Base-by-base conservation (phyloP, 139 green algal genomes). In the Monoraphidium neglectum region DNA sequence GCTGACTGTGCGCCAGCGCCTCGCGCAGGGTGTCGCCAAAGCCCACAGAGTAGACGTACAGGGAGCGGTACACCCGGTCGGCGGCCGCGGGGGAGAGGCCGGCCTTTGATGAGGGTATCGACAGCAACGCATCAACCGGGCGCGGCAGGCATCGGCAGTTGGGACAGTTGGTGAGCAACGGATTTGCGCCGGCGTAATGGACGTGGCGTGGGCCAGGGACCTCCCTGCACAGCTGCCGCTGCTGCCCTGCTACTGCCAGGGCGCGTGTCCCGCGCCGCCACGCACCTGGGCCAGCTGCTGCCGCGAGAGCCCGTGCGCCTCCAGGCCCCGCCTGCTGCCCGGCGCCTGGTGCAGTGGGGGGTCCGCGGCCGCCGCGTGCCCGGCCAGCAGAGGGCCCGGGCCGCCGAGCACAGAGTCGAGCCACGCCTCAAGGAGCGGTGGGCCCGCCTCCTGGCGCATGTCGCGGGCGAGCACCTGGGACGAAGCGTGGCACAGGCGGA, bases 31-130 rank as follows among this genome's bases (percentile, higher is more conserved):
- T 57, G 62, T 90, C 86, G 54, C 84, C 84, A 59, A 89, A 87
- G 49, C 86, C 86, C 13, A 89, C 75, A 23, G 81, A 86, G 63
- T 90, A 89, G n/a, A 89, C 86, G 60, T 87, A 89, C 72, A 91
- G 72, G 18, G 35, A 30, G 21, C 83, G 72, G 76, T 89, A 89
- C 59, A 89, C 59, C 30, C 80, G 68, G 46, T 91, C 81, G 3
- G 86, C 64, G 36, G 59, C 66, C 1, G 75, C 83, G 38, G 82
- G 43, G n/a, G 60, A 72, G 30, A 90, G 76, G 0, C 86, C 86
- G 24, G 86, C 80, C 26, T 53, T 8, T 12, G 12, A 12, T 51
- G 43, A 12, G 43, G 43, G 8, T 12, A 51, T 8, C 43, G 43
- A 57, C 70, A 46, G 57, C 70, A 59, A 54, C 70, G 18, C 70